phyloP scores from a whole-genome alignment of 768 basidiomycete species.

The Suillus ampliporus region DNA sequence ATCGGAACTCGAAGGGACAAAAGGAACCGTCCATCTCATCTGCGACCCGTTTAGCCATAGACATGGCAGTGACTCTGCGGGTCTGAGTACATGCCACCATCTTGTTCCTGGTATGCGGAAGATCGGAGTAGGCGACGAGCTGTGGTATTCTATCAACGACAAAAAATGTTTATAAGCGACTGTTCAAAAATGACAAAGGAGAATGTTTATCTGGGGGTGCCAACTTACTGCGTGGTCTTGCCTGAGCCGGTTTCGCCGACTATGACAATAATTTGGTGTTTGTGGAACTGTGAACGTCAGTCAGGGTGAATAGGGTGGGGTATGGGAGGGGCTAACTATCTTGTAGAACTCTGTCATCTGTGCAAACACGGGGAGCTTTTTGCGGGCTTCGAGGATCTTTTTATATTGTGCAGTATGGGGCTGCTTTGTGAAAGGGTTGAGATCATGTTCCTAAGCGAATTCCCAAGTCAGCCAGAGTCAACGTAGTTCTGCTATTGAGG shows the following conservation, averaged over 20 bases:
- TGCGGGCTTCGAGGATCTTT: constrained; percentile 84
- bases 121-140: no score
- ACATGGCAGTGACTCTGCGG: constrained; percentile 95
- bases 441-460: constrained; percentile 68
- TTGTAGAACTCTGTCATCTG: constrained; percentile 94
- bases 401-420: constrained; percentile 59
- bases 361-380: constrained; percentile 87
- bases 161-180: no score
- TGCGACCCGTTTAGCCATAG: constrained; percentile 96
- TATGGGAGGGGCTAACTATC: constrained; percentile 67
- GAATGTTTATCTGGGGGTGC: no score
- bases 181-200: no score
- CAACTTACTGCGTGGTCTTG: constrained; percentile 90
- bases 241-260: constrained; percentile 96
- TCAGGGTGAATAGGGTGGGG: neutral
- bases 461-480: neutral
- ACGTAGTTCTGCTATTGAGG: neutral
- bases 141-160: no score
- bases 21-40: constrained; percentile 96
- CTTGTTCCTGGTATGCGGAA: constrained; percentile 53
- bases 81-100: constrained; percentile 97
- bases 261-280: constrained; percentile 84
- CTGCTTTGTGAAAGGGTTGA: constrained; percentile 78
- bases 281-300: constrained; percentile 25
- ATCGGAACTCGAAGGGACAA: neutral